Evolutionary conservation across 2,329 filamentous ascomycete genomes (phyloP).

Genomic region (Ascochyta lentis): DNA sequence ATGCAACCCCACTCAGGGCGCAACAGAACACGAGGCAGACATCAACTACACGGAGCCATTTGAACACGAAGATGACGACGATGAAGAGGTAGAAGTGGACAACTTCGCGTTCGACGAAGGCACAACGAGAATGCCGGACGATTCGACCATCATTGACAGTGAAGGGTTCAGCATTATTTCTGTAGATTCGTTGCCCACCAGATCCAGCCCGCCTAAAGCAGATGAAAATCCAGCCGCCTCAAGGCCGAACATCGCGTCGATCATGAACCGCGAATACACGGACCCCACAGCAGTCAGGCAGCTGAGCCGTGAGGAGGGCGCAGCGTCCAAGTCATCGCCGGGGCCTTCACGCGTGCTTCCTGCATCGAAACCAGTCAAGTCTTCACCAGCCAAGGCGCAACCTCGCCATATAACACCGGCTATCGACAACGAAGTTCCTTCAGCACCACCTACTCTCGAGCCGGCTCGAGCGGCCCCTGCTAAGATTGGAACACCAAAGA

Average conservation of each 20-base stretch:
- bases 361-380: slow-evolving; percentile 8
- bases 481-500: slow-evolving; percentile 39
- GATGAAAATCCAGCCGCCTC: slow-evolving; percentile 12
- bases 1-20: neutral
- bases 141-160: slow-evolving; percentile 55
- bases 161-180: slow-evolving; percentile 61
- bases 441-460: slow-evolving; percentile 40
- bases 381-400: slow-evolving; percentile 23
- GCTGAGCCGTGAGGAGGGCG: neutral
- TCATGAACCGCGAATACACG: slow-evolving; percentile 24
- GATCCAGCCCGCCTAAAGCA: slow-evolving; percentile 35
- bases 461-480: slow-evolving; percentile 22
- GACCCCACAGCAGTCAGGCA: slow-evolving; percentile 8
- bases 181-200: slow-evolving; percentile 53
- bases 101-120: slow-evolving; percentile 41
- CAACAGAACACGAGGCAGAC: neutral
- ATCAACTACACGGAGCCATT: slow-evolving; percentile 8
- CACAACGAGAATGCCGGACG: slow-evolving; percentile 48
- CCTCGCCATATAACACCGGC: slow-evolving; percentile 39
- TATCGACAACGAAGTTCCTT: slow-evolving; percentile 34
- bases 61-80: slow-evolving; percentile 22
- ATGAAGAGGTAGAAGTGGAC: slow-evolving; percentile 30
- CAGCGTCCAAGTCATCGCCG: slow-evolving; percentile 12
- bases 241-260: slow-evolving; percentile 11
- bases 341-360: slow-evolving; percentile 9